Conservation (phyloP, 495 filamentous ascomycete genomes). For the Thozetella sp. region DNA sequence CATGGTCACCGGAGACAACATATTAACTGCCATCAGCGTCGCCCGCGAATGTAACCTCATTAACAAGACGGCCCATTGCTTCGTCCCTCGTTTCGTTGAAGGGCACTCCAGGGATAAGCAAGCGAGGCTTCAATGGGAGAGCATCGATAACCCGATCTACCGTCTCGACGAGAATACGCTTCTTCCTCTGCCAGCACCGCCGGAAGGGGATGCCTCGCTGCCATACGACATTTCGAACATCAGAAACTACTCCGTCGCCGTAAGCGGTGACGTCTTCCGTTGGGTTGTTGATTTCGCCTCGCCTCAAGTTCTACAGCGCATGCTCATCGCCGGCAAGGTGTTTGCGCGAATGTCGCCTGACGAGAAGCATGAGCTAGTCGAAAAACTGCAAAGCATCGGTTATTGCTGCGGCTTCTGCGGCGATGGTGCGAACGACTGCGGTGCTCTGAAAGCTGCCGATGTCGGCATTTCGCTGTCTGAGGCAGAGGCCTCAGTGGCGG, state of each 20-base stretch:
- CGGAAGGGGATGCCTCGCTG: conserved; percentile 75
- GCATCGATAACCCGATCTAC: conserved; percentile 79
- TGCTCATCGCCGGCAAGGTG: conserved; percentile 89
- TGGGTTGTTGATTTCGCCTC: conserved; percentile 93
- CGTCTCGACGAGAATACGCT: conserved; percentile 77
- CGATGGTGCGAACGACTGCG: conserved; percentile 98
- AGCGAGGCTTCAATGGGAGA: conserved; percentile 82
- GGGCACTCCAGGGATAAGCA: conserved; percentile 71
- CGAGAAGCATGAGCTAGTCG: conserved; percentile 97
- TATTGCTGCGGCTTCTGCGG: conserved; percentile 98
- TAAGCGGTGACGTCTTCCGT: conserved; percentile 92
- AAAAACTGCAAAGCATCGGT: conserved; percentile 94
- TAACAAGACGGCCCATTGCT: conserved; percentile 79
- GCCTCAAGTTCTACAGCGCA: conserved; percentile 73
- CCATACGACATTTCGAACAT: conserved; percentile 81
- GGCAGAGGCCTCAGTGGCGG: conserved; percentile 96
- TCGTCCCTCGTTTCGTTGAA: conserved; percentile 85
- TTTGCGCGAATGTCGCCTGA: conserved; percentile 99
- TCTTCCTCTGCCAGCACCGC: conserved; percentile 69
- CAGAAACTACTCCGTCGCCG: conserved; percentile 81
- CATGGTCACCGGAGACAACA: conserved; percentile 99
- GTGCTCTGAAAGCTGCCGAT: conserved; percentile 95
- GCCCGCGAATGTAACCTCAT: conserved; percentile 90
- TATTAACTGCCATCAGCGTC: conserved; percentile 95
- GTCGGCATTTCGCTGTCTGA: conserved; percentile 98